Evolutionary conservation across 1,284 basidiomycete genomes (phyloP), one percentile per base, ranked within the genome.

Genomic region (Tilletia walkeri): DNA sequence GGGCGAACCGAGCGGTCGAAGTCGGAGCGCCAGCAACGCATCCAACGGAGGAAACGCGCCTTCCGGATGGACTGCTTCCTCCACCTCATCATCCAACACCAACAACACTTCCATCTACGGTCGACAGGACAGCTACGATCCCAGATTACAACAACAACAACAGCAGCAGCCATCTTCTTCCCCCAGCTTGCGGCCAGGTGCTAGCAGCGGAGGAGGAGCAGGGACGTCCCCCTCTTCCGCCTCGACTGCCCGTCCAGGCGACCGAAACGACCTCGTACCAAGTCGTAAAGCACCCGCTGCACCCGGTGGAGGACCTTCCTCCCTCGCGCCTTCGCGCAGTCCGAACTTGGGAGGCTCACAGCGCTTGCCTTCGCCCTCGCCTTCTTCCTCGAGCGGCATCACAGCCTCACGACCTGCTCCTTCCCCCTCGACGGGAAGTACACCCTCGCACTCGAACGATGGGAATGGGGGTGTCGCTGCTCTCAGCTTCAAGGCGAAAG

Each of bases 401-500:
- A 72, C 73, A 18, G 70, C 72, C 4, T 70, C 73, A 45, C 14
- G 63, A 24, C 67, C 71, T 16, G 70, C 73, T 12, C 70, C 75
- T 2, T 68, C 70, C 41, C 69, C 72, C 12, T 70, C 72, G 9
- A 45, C 41, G 6, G 76, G 72, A 9, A 70, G 71, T 16, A 71
- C 75, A 34, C 71, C 75, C 30, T 71, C 75, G 30, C 61, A 65
- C 68, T 72, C 72, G 50, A 65, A 67, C 65, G 53, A 69, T 18
- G 67, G 69, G 7, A 38, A 30, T 18, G 59, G 59, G n/a, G 66
- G 68, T 12, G 72, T 73, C 10, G 69, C 71, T 2, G 79, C 75
- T 7, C 72, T 81, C 67, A 80, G 78, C 70, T 75, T 79, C 72
- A 81, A 81, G 72, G 74, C 79, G 56, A 81, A 81, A 67, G 79